Percentiles rank a stretch among this genome's conserved stretches.
phyloP scores from a whole-genome alignment of 176 grass and related monocot species.

The Aegilops umbellulata region DNA sequence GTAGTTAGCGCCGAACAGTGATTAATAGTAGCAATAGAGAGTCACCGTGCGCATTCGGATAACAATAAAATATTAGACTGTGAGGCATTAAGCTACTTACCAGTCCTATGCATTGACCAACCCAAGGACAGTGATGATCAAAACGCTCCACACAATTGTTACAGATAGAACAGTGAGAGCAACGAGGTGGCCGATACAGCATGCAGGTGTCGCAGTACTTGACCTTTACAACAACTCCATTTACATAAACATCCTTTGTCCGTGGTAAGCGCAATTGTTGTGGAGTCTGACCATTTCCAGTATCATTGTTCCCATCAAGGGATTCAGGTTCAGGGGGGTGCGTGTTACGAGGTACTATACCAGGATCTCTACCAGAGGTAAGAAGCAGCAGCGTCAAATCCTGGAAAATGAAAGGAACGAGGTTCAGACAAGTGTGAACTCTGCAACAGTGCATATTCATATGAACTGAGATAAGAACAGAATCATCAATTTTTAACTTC shows the following conservation, averaged over 20 bases:
- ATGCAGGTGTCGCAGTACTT: constrained; percentile 98
- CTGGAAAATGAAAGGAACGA: constrained; percentile 48
- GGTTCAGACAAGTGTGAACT: not conserved
- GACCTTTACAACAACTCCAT: constrained; percentile 74
- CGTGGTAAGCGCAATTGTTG: constrained; percentile 78
- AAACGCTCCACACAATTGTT: constrained; percentile 97
- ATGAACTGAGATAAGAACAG: not conserved
- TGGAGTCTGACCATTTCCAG: constrained; percentile 60
- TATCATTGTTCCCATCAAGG: constrained; percentile 46
- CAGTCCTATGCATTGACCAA: constrained; percentile 90
- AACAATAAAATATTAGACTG: not conserved
- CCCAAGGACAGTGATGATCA: constrained; percentile 97
- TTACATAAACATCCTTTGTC: constrained; percentile 74
- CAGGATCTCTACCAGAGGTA: constrained; percentile 91
- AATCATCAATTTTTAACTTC: not conserved
- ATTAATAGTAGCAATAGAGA: not conserved
- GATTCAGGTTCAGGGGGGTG: constrained; percentile 84
- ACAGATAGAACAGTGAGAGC: constrained; percentile 92
- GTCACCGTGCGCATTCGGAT: not conserved
- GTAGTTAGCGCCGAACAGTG: not conserved
- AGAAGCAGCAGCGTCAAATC: constrained; percentile 83
- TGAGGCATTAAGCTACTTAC: constrained; percentile 41
- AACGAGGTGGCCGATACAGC: constrained; percentile 89
- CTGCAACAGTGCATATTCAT: not conserved
- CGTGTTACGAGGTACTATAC: constrained; percentile 83